phyloP scores from a whole-genome alignment of 805 yeast genomes.

The Lachancea kluyveri region DNA sequence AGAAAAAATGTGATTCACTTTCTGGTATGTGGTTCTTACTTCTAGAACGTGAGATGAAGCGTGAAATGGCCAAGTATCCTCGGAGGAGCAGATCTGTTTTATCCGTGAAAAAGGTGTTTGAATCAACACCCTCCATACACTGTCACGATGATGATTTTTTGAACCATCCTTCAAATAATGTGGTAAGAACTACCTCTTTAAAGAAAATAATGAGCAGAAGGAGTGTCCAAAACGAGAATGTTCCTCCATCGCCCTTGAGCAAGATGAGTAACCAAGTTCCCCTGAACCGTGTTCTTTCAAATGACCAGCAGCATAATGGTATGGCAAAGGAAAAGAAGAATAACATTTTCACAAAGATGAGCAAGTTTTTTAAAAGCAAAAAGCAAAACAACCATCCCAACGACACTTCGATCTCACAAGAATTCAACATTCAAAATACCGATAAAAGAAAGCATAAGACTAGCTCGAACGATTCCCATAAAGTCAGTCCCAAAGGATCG shows the following conservation, averaged over 20 bases:
- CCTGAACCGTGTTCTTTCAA: neutral
- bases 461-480: constrained; percentile 7
- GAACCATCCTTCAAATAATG: constrained; percentile 1
- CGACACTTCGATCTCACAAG: neutral
- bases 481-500: constrained; percentile 5
- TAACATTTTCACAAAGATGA: constrained; percentile 9
- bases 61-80: constrained; percentile 28
- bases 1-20: constrained; percentile 60
- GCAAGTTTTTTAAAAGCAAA: constrained; percentile 7
- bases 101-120: constrained; percentile 30
- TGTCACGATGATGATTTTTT: neutral
- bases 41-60: constrained; percentile 40
- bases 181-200: constrained; percentile 13
- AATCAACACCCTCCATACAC: constrained; percentile 8
- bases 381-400: constrained; percentile 2
- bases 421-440: neutral
- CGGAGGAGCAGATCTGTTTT: constrained; percentile 32
- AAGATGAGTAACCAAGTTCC: constrained; percentile 9
- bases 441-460: constrained; percentile 10
- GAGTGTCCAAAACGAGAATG: too few relatives aligned
- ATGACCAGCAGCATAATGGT: neutral
- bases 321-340: constrained; percentile 2
- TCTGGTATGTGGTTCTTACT: constrained; percentile 71
- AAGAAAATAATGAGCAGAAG: constrained; percentile 22
- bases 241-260: constrained; percentile 14